Conservation (phyloP, 495 filamentous ascomycete species). For the Aspergillus ostianus region DNA sequence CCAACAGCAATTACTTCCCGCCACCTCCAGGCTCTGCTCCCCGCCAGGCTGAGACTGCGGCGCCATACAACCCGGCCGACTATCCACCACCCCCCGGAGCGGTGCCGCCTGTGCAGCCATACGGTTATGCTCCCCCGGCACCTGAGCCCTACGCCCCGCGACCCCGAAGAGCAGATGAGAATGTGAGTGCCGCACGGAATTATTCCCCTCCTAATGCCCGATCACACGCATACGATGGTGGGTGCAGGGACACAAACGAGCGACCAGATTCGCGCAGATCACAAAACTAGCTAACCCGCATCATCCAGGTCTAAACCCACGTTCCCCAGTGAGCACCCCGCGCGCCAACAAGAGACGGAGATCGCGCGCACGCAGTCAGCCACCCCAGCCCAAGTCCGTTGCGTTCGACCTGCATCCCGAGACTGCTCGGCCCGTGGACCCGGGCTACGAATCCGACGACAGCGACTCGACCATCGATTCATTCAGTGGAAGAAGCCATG, state of each 20-base stretch:
- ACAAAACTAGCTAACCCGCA: neutral
- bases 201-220: constrained; percentile 37
- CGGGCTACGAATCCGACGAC: constrained; percentile 46
- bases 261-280: neutral
- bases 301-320: constrained; percentile 27
- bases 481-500: constrained; percentile 20
- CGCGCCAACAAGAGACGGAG: constrained; percentile 13
- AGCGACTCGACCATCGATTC: constrained; percentile 38
- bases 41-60: constrained; percentile 27
- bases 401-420: constrained; percentile 33
- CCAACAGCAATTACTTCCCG: constrained; percentile 39
- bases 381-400: constrained; percentile 37
- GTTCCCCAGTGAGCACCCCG: constrained; percentile 7
- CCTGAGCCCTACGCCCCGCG: constrained; percentile 42
- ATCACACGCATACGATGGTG: constrained; percentile 41
- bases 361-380: constrained; percentile 26
- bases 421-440: constrained; percentile 14
- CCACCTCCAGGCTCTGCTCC: constrained; percentile 43
- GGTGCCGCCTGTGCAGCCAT: constrained; percentile 41
- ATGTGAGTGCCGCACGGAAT: constrained; percentile 52
- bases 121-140: constrained; percentile 40
- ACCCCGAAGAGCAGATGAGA: constrained; percentile 51
- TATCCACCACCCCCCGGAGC: constrained; percentile 48
- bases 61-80: constrained; percentile 40
- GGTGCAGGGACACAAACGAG: constrained; percentile 33